These are phyloP conservation scores for Saccharomyces mikatae DNA, from an alignment of 805 yeast genomes.

Conservation along the genomic window DNA sequence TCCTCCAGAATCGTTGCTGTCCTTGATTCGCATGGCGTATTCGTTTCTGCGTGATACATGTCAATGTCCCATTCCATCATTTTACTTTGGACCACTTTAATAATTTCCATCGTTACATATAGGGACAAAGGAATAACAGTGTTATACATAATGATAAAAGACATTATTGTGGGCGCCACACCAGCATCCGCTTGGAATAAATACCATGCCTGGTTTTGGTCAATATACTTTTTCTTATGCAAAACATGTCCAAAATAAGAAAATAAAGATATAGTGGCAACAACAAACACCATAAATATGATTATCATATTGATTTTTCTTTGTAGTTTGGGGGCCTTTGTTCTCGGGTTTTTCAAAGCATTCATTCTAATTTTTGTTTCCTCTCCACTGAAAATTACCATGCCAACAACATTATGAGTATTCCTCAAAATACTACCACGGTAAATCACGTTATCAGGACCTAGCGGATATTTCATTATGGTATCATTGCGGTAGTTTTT, in stretches of 20 bases:
- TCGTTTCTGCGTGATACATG: slow-evolving; percentile 76
- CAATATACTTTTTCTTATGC: slow-evolving; percentile 29
- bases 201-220: slow-evolving; percentile 60
- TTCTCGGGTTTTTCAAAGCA: slow-evolving; percentile 79
- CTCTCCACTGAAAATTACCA: slow-evolving; percentile 89
- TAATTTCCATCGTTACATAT: slow-evolving; percentile 93
- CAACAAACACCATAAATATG: slow-evolving; percentile 78
- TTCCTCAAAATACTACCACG: slow-evolving; percentile 87
- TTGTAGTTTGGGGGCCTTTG: slow-evolving; percentile 90
- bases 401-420: slow-evolving; percentile 64
- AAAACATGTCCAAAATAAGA: slow-evolving; percentile 74
- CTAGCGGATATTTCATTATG: slow-evolving; percentile 47
- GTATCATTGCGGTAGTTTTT: slow-evolving; percentile 29
- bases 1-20: slow-evolving; percentile 95
- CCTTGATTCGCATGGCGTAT: slow-evolving; percentile 90
- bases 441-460: slow-evolving; percentile 76
- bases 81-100: slow-evolving; percentile 77
- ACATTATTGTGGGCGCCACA: slow-evolving; percentile 83
- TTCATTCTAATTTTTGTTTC: slow-evolving; percentile 95
- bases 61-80: slow-evolving; percentile 86
- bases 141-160: slow-evolving; percentile 94
- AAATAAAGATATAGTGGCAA: slow-evolving; percentile 62
- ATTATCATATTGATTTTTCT: slow-evolving; percentile 75
- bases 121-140: slow-evolving; percentile 91
- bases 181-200: slow-evolving; percentile 66